A percentile compares a stretch with the other conserved stretches of the same genome.
phyloP scores from a whole-genome alignment of 768 basidiomycete genomes.

The Leccinum subgranulosum region DNA sequence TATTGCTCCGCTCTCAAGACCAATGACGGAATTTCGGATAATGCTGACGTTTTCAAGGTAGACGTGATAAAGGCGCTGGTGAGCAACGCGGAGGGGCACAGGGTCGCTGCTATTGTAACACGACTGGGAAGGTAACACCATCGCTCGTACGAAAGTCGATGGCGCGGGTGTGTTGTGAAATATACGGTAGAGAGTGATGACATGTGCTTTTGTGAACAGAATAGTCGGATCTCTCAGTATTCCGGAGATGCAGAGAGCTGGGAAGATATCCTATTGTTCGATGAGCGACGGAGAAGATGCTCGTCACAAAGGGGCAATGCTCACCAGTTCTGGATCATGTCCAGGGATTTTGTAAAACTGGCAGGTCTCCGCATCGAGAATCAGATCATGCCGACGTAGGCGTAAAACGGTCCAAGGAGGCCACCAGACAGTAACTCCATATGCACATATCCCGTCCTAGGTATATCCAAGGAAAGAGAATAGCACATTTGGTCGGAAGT shows the following conservation, averaged over 20 bases:
- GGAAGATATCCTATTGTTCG: not conserved
- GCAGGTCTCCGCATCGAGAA: not conserved
- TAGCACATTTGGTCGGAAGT: not conserved
- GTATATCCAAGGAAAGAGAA: not conserved
- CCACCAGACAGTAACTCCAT: not conserved
- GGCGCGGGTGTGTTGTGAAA: not conserved
- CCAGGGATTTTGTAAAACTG: not conserved
- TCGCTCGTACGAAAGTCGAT: not conserved
- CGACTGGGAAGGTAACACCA: not conserved
- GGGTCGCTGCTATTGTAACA: not conserved
- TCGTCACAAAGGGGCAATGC: not conserved
- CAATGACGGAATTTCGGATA: not conserved
- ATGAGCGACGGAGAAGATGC: not conserved
- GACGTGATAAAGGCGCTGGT: not conserved
- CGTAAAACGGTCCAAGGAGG: not conserved
- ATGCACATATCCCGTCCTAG: not conserved
- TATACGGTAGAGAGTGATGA: not conserved
- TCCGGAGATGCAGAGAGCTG: not conserved
- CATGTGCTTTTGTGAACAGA: not conserved
- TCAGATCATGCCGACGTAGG: not conserved
- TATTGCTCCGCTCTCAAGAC: not conserved
- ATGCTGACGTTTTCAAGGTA: not conserved
- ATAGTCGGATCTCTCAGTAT: not conserved
- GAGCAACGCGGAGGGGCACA: not conserved
- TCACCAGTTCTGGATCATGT: not conserved